Evolutionary conservation across 2,329 filamentous ascomycete genomes (phyloP).

Genomic region (Aureobasidium lini): DNA sequence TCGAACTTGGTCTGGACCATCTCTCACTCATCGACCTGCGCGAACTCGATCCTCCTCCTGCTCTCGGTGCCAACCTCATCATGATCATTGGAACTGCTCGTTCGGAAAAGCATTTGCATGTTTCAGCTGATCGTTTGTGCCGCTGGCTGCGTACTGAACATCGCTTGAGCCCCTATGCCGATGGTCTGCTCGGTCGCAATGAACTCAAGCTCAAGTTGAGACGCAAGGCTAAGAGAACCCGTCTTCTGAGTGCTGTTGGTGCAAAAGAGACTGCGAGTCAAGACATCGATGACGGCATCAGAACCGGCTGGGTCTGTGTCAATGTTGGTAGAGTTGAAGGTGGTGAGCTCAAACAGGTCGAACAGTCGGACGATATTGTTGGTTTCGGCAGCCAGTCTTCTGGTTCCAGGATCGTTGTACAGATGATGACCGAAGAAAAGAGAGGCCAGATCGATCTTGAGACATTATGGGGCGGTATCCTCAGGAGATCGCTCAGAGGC

Average conservation of each 20-base stretch:
- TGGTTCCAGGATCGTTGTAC: slow-evolving; percentile 58
- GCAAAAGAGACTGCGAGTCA: slow-evolving; percentile 49
- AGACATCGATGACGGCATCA: slow-evolving; percentile 72
- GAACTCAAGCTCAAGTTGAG: slow-evolving; percentile 83
- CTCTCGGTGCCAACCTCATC: slow-evolving; percentile 77
- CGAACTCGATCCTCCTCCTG: slow-evolving; percentile 73
- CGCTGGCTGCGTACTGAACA: slow-evolving; percentile 72
- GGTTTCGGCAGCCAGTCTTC: slow-evolving; percentile 62
- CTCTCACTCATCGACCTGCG: slow-evolving; percentile 77
- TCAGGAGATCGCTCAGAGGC: slow-evolving; percentile 35
- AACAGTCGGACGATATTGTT: slow-evolving; percentile 48
- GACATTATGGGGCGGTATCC: slow-evolving; percentile 49
- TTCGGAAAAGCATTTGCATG: slow-evolving; percentile 86
- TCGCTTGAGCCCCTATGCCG: slow-evolving; percentile 68
- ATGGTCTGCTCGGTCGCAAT: slow-evolving; percentile 81
- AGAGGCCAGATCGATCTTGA: slow-evolving; percentile 60
- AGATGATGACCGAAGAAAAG: slow-evolving; percentile 66
- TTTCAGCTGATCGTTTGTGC: slow-evolving; percentile 81
- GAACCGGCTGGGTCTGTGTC: slow-evolving; percentile 93
- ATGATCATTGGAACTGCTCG: slow-evolving; percentile 91
- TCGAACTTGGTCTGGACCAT: slow-evolving; percentile 80
- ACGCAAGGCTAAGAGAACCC: slow-evolving; percentile 71
- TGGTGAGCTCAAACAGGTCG: slow-evolving; percentile 43
- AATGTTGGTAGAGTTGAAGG: slow-evolving; percentile 72
- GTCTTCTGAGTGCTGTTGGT: slow-evolving; percentile 67